phyloP scores from a whole-genome alignment of 441 rosid genomes.

The Francoa sonchifolia region DNA sequence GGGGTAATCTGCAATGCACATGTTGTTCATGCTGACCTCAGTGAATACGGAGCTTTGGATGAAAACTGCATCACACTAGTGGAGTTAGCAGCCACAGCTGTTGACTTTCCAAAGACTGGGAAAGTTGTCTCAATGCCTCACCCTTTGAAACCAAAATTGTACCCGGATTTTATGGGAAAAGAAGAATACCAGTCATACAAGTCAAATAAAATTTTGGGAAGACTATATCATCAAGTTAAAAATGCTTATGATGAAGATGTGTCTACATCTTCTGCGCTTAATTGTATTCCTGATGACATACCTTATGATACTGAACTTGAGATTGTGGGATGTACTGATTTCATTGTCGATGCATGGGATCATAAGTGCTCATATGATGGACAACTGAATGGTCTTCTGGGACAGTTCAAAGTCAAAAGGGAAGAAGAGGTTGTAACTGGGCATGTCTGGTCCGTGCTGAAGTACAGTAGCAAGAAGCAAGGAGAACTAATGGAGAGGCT shows the following conservation, averaged over 20 bases:
- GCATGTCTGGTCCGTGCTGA: slow-evolving; percentile 88
- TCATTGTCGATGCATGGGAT: slow-evolving; percentile 60
- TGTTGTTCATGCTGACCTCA: slow-evolving; percentile 76
- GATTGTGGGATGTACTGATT: slow-evolving; percentile 41
- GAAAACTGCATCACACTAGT: slow-evolving; percentile 60
- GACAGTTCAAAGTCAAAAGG: slow-evolving; percentile 62
- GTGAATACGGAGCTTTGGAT: slow-evolving; percentile 61
- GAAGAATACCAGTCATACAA: slow-evolving; percentile 49
- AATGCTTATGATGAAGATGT: slow-evolving; percentile 38
- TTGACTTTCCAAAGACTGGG: slow-evolving; percentile 89
- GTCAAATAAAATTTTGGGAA: slow-evolving; percentile 64
- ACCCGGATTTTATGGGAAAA: slow-evolving; percentile 92
- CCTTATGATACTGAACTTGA: slow-evolving; percentile 57
- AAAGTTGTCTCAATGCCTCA: slow-evolving; percentile 59
- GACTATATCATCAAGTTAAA: slow-evolving; percentile 52
- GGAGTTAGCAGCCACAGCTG: slow-evolving; percentile 81
- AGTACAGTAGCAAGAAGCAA: slow-evolving; percentile 45
- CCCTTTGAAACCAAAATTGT: slow-evolving; percentile 53
- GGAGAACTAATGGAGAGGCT: slow-evolving; percentile 69
- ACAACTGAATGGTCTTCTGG: slow-evolving; percentile 60
- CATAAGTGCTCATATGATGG: slow-evolving; percentile 61
- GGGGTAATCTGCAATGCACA: slow-evolving; percentile 78
- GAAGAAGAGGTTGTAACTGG: slow-evolving; percentile 93
- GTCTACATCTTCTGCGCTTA: slow-evolving; percentile 28
- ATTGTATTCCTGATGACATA: slow-evolving; percentile 24